phyloP scores from a whole-genome alignment of 179 eudicot species.

The Pouteria campechiana region DNA sequence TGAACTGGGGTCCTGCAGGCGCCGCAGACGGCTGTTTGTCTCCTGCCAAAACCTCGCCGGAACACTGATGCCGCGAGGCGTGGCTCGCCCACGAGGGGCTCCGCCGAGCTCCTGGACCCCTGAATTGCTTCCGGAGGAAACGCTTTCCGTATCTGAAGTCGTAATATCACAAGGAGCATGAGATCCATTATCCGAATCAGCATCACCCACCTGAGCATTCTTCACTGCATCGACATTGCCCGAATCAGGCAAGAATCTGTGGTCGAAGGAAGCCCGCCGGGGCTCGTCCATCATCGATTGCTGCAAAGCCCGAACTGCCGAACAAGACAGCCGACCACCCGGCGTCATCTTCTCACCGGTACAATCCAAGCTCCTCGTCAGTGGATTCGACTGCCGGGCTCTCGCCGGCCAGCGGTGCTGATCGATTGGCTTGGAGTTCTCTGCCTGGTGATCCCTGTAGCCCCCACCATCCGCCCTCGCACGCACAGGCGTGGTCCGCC shows the following conservation, averaged over 20 bases:
- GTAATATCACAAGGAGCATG: constrained; percentile 61
- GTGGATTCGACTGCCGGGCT: constrained; percentile 27
- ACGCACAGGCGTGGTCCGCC: constrained; percentile 51
- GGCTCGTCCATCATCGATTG: constrained; percentile 49
- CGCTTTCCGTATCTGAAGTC: constrained; percentile 90
- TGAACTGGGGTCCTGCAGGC: constrained; percentile 86
- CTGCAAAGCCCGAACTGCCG: constrained; percentile 43
- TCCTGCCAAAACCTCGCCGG: constrained; percentile 98
- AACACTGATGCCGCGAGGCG: constrained; percentile 49
- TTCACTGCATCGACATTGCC: constrained; percentile 36
- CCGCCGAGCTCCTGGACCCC: constrained; percentile 51
- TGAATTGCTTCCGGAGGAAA: constrained; percentile 86
- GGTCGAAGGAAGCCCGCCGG: constrained; percentile 71
- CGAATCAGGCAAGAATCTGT: constrained; percentile 58
- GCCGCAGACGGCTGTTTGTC: constrained; percentile 84
- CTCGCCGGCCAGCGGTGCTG: constrained; percentile 88
- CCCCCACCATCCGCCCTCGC: constrained; percentile 49
- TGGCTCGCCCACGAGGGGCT: constrained; percentile 23
- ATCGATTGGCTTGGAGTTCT: constrained; percentile 50
- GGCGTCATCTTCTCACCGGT: constrained; percentile 31
- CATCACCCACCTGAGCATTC: constrained; percentile 20
- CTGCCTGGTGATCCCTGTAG: constrained; percentile 58
- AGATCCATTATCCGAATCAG: constrained; percentile 44
- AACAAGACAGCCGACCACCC: constrained; percentile 60
- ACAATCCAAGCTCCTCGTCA: constrained; percentile 57